Evolutionary conservation across 768 basidiomycete genomes (phyloP).

Genomic region (Paxillus ammoniavirescens): DNA sequence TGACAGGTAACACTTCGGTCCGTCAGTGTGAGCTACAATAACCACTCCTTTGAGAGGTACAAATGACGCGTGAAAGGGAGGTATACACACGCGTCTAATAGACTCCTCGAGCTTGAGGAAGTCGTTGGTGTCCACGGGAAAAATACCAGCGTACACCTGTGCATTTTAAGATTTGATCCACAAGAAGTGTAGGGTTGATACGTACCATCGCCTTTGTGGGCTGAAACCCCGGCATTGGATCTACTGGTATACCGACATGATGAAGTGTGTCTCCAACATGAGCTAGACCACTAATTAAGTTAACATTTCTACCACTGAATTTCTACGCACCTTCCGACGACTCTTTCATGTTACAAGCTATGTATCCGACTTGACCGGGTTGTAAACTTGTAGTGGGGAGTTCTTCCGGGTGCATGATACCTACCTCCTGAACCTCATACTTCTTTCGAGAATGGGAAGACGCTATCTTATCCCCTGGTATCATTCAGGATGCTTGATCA

Average conservation of each 20-base stretch:
- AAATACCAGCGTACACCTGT: conserved; percentile 93
- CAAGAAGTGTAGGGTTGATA: background rate
- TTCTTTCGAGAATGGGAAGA: conserved; percentile 83
- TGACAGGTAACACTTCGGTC: conserved; percentile 89
- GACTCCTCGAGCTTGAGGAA: conserved; percentile 96
- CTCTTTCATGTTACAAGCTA: conserved; percentile 98
- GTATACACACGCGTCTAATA: conserved; percentile 70
- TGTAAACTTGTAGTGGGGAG: conserved; percentile 63
- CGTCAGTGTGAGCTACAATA: conserved; percentile 68
- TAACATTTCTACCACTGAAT: background rate
- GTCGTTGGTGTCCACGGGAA: conserved; percentile 87
- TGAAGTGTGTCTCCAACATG: conserved; percentile 94
- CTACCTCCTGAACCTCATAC: conserved; percentile 87
- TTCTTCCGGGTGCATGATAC: conserved; percentile 89
- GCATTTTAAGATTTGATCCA: background rate
- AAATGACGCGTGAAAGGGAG: conserved; percentile 3
- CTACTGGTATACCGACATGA: conserved; percentile 67
- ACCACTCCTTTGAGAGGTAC: conserved; percentile 8
- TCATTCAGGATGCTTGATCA: background rate
- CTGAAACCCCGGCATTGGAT: conserved; percentile 88
- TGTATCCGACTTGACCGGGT: conserved; percentile 83
- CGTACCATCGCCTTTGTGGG: conserved; percentile 90
- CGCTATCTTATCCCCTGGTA: conserved; percentile 81
- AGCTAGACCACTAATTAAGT: conserved; percentile 45
- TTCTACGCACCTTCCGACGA: conserved; percentile 73